Conservation (phyloP, 257 asterid species). For the Paraleonurus japonicus region DNA sequence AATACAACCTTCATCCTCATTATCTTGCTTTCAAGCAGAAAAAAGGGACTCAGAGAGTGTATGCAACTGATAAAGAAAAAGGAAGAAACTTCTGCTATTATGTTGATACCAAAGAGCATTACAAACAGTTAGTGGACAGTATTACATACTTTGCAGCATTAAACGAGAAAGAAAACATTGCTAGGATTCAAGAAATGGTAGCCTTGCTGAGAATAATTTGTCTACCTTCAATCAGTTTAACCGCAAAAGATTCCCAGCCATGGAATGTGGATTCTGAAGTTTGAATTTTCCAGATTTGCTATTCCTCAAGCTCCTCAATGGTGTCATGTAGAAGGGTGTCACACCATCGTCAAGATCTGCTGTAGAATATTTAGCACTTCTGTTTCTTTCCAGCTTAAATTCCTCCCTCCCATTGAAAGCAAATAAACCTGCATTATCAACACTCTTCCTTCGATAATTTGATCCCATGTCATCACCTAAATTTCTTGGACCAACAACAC, state of each 20-base stretch:
- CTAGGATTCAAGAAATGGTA: conserved; percentile 29
- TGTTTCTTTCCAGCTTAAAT: conserved; percentile 46
- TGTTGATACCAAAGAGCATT: conserved; percentile 20
- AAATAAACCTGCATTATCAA: conserved; percentile 40
- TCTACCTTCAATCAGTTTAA: conserved; percentile 50
- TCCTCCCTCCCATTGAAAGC: conserved; percentile 42
- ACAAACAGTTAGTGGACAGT: conserved; percentile 28
- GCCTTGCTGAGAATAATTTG: conserved; percentile 21
- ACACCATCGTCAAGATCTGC: conserved; percentile 44
- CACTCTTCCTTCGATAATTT: conserved; percentile 49
- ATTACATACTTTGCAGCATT: conserved; percentile 32
- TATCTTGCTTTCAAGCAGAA: not conserved
- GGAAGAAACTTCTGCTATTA: conserved; percentile 25
- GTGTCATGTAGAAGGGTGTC: conserved; percentile 75
- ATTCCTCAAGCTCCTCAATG: conserved; percentile 62
- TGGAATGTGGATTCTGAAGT: conserved; percentile 40
- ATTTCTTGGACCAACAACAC: conserved; percentile 57
- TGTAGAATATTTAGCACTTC: conserved; percentile 36
- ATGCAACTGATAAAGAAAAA: not conserved
- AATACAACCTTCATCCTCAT: not conserved
- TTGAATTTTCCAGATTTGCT: conserved; percentile 46
- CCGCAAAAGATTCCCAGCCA: conserved; percentile 43
- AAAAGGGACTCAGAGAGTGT: not conserved
- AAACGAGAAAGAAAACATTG: conserved; percentile 21
- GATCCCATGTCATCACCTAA: conserved; percentile 49